Conservation (phyloP, 306 rosid genomes). For the peach (Prunus persica) region DNA sequence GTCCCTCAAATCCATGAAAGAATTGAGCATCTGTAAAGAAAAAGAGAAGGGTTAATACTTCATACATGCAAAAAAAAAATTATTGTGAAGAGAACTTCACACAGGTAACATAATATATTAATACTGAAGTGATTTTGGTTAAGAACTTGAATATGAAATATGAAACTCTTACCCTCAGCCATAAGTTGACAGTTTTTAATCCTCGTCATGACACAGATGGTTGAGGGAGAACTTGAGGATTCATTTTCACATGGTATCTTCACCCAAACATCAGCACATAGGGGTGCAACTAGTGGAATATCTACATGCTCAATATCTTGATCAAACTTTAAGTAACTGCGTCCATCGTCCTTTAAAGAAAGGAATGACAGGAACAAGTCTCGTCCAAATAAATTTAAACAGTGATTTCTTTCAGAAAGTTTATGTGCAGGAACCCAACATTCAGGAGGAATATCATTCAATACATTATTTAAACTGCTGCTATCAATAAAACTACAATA, state of each 20-base stretch:
- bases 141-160: slow-evolving; percentile 17
- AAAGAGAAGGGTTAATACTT: not conserved
- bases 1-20: slow-evolving; percentile 61
- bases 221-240: slow-evolving; percentile 31
- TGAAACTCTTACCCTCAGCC: slow-evolving; percentile 57
- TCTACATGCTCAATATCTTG: slow-evolving; percentile 14
- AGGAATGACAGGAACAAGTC: slow-evolving; percentile 59
- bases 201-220: slow-evolving; percentile 52
- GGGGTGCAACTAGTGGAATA: slow-evolving; percentile 49
- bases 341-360: slow-evolving; percentile 43
- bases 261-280: slow-evolving; percentile 84
- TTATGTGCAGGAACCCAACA: slow-evolving; percentile 49
- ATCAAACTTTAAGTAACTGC: slow-evolving; percentile 30
- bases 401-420: slow-evolving; percentile 54
- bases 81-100: slow-evolving; percentile 6
- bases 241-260: slow-evolving; percentile 57
- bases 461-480: slow-evolving; percentile 39
- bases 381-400: slow-evolving; percentile 68
- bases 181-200: slow-evolving; percentile 59
- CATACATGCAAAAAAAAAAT: slow-evolving; percentile 2
- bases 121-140: slow-evolving; percentile 5
- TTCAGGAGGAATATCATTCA: slow-evolving; percentile 56
- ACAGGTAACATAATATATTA: slow-evolving; percentile 17
- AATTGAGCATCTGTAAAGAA: slow-evolving; percentile 47
- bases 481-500: slow-evolving; percentile 50